These are phyloP conservation scores for Exidia glandulosa DNA, from an alignment of 768 basidiomycete genomes.

Conservation along the genomic window DNA sequence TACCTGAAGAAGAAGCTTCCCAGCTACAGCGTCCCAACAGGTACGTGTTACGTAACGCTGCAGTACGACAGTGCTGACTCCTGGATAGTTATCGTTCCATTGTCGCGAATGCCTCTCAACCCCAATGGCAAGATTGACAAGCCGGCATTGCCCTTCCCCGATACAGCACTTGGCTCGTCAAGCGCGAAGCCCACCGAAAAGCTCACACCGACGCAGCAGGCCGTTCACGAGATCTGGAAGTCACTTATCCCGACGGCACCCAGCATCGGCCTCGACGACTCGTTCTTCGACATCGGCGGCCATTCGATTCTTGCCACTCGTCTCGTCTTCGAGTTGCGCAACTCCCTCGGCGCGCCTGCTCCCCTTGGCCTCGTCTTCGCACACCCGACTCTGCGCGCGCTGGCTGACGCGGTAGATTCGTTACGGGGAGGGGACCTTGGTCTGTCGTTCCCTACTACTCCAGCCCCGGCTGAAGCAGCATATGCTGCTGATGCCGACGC, in stretches of 20 bases:
- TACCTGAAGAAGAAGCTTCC: conserved; percentile 95
- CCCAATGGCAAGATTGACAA: conserved; percentile 99
- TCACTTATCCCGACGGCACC: conserved; percentile 66
- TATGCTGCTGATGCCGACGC: conserved; percentile 72
- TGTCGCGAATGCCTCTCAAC: conserved; percentile 92
- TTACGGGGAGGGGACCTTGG: conserved; percentile 76
- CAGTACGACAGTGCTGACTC: not conserved
- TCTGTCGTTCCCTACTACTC: conserved; percentile 24
- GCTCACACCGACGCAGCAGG: conserved; percentile 62
- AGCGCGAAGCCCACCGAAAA: conserved; percentile 28
- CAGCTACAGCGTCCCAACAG: conserved; percentile 82
- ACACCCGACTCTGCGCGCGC: conserved; percentile 69
- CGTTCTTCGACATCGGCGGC: conserved; percentile 96
- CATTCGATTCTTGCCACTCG: conserved; percentile 98
- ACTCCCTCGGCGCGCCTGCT: conserved; percentile 79
- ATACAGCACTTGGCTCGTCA: conserved; percentile 54
- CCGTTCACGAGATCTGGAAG: conserved; percentile 77
- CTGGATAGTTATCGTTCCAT: conserved; percentile 46
- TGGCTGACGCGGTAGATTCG: conserved; percentile 64
- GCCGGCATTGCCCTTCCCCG: conserved; percentile 95
- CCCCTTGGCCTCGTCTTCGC: conserved; percentile 90
- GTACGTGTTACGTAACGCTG: conserved; percentile 37
- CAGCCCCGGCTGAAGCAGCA: conserved; percentile 30
- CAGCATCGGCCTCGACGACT: conserved; percentile 72
- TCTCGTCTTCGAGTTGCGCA: conserved; percentile 93